Evolutionary conservation across 192 early-diverging fungal species (phyloP).

Genomic region (Phycomyces blakesleeanus): DNA sequence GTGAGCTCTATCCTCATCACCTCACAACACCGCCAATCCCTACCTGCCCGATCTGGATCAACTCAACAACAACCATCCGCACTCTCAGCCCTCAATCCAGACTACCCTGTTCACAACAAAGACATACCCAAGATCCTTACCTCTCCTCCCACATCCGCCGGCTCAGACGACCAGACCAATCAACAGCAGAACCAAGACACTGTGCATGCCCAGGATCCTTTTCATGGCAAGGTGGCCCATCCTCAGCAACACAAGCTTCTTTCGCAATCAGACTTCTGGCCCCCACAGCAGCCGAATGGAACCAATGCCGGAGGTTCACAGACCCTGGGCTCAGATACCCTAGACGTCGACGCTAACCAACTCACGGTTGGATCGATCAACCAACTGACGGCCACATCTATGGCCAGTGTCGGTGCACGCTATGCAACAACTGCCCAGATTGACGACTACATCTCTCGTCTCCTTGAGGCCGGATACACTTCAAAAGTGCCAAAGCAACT

Average conservation of each 20-base stretch:
- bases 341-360: slow-evolving; percentile 29
- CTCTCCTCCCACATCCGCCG: neutral
- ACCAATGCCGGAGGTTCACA: neutral
- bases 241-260: slow-evolving; percentile 26
- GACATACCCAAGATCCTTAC: too few species aligned
- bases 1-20: slow-evolving; percentile 36
- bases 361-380: slow-evolving; percentile 36
- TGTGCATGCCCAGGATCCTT: slow-evolving; percentile 10
- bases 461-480: slow-evolving; percentile 74
- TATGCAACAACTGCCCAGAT: slow-evolving; percentile 36
- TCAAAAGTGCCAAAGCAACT: slow-evolving; percentile 72
- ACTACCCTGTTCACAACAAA: slow-evolving; percentile 11
- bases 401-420: slow-evolving; percentile 26
- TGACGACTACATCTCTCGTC: slow-evolving; percentile 85
- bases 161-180: slow-evolving; percentile 1
- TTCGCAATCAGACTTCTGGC: slow-evolving; percentile 26
- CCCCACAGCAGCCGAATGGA: slow-evolving; percentile 8
- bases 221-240: slow-evolving; percentile 20
- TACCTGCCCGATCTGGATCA: neutral
- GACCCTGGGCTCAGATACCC: slow-evolving; percentile 9
- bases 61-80: neutral
- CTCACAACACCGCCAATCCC: slow-evolving; percentile 14
- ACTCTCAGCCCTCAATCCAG: slow-evolving; percentile 28
- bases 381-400: slow-evolving; percentile 33
- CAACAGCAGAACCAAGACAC: neutral